Evolutionary conservation across 352 stramenopile genomes (phyloP).

Genomic region (Plasmopara halstedii): DNA sequence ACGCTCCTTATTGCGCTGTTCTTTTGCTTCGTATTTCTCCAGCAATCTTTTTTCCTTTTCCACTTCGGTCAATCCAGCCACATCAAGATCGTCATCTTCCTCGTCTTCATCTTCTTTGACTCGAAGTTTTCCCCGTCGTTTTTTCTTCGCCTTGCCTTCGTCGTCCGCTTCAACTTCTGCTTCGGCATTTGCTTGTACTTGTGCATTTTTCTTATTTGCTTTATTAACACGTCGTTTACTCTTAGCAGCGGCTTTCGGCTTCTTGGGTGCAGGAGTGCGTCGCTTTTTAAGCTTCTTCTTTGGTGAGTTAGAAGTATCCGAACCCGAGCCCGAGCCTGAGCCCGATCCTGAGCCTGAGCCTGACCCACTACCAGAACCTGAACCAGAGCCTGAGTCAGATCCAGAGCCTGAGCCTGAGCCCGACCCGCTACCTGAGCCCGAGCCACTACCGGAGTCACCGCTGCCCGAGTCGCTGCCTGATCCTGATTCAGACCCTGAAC

Average conservation of each 20-base stretch:
- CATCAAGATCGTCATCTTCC: slow-evolving; percentile 49
- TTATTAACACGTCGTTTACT: slow-evolving; percentile 13
- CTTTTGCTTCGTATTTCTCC: slow-evolving; percentile 81
- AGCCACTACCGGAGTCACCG: background rate
- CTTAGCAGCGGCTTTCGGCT: slow-evolving; percentile 31
- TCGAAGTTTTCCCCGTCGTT: slow-evolving; percentile 28
- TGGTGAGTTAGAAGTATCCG: slow-evolving; percentile 15
- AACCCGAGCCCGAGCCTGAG: slow-evolving; percentile 24
- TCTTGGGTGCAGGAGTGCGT: slow-evolving; percentile 24
- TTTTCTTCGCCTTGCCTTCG: slow-evolving; percentile 27
- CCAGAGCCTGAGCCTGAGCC: slow-evolving; percentile 30
- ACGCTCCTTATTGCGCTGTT: slow-evolving; percentile 76
- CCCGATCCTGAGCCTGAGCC: slow-evolving; percentile 26
- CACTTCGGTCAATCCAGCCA: slow-evolving; percentile 72
- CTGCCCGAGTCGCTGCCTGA: slow-evolving; percentile 20
- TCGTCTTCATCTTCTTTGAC: slow-evolving; percentile 35
- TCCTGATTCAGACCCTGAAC: slow-evolving; percentile 28
- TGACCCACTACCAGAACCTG: slow-evolving; percentile 23
- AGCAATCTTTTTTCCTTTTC: slow-evolving; percentile 83
- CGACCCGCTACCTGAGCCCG: slow-evolving; percentile 27
- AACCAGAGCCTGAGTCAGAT: slow-evolving; percentile 26
- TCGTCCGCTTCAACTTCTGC: slow-evolving; percentile 50
- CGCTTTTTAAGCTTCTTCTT: slow-evolving; percentile 53
- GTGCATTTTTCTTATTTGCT: slow-evolving; percentile 25
- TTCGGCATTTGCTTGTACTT: slow-evolving; percentile 36